A percentile compares a stretch with the other conserved stretches of the same genome.
Conservation (phyloP, 305 asterid species). For the Euphrasia arctica region DNA sequence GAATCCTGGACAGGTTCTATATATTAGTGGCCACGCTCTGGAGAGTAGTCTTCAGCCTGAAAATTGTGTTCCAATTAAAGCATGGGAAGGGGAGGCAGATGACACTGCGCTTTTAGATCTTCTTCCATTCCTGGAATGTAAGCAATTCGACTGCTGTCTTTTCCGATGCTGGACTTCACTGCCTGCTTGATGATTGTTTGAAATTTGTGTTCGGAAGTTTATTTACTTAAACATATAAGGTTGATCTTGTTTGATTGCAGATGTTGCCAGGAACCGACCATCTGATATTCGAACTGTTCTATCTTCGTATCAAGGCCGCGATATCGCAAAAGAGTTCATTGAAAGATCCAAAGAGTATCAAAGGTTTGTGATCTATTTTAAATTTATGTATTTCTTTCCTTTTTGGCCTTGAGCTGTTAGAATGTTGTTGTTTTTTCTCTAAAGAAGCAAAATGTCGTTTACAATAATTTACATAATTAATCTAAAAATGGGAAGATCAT, state of each 20-base stretch:
- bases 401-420: no score
- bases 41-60: constrained; percentile 87
- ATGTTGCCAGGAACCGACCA: constrained; percentile 76
- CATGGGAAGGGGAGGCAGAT: constrained; percentile 77
- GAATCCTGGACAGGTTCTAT: constrained; percentile 73
- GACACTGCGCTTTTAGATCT: constrained; percentile 87
- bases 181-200: constrained; percentile 19
- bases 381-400: not conserved
- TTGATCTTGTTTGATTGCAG: constrained; percentile 41
- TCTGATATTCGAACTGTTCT: constrained; percentile 81
- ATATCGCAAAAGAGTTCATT: constrained; percentile 82
- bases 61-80: constrained; percentile 60
- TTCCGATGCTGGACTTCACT: constrained; percentile 1
- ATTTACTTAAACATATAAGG: constrained; percentile 11
- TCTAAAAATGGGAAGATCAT: not conserved
- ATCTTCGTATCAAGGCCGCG: constrained; percentile 82
- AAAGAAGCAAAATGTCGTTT: not conserved
- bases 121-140: constrained; percentile 90
- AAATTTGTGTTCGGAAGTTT: constrained; percentile 11
- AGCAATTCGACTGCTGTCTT: constrained; percentile 30
- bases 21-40: constrained; percentile 71
- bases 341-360: constrained; percentile 77
- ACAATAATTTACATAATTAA: not conserved
- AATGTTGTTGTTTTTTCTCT: no score
- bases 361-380: constrained; percentile 39